Evolutionary conservation across 2,329 filamentous ascomycete species (phyloP).

Genomic region (Colletotrichum simmondsii): DNA sequence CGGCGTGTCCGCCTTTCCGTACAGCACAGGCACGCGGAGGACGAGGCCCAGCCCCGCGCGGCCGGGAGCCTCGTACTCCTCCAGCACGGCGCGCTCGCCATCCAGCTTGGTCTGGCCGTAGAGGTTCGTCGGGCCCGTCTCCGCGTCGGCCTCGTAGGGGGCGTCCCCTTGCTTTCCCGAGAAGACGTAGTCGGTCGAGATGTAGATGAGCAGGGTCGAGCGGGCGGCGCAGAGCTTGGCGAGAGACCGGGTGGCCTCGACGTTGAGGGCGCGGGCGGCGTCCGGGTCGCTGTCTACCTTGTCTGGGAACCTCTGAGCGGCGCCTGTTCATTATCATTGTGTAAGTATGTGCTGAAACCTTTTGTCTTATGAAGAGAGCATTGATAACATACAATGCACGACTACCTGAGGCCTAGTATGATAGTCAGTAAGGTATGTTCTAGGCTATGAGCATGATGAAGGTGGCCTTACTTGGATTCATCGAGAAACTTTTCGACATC

Average conservation of each 20-base stretch:
- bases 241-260: slow-evolving; percentile 74
- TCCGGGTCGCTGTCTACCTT: slow-evolving; percentile 84
- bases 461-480: slow-evolving; percentile 60
- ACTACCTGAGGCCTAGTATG: slow-evolving; percentile 75
- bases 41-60: slow-evolving; percentile 71
- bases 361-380: neutral
- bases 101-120: slow-evolving; percentile 74
- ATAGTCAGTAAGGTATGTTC: neutral
- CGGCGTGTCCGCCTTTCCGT: slow-evolving; percentile 77
- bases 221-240: slow-evolving; percentile 73
- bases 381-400: slow-evolving; percentile 75
- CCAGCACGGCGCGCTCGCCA: slow-evolving; percentile 73
- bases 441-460: neutral
- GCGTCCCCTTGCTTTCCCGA: slow-evolving; percentile 80
- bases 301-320: slow-evolving; percentile 89
- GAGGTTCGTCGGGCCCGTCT: slow-evolving; percentile 78
- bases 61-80: slow-evolving; percentile 61
- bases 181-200: slow-evolving; percentile 87
- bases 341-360: neutral
- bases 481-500: slow-evolving; percentile 64
- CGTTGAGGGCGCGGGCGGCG: slow-evolving; percentile 79
- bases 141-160: slow-evolving; percentile 76
- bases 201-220: slow-evolving; percentile 76
- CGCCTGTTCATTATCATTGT: slow-evolving; percentile 62
- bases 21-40: slow-evolving; percentile 85